Percentiles rank a stretch among this genome's conserved stretches.
Evolutionary conservation across 2,329 filamentous ascomycete genomes (phyloP).

Genomic region (Scedosporium aurantiacum): DNA sequence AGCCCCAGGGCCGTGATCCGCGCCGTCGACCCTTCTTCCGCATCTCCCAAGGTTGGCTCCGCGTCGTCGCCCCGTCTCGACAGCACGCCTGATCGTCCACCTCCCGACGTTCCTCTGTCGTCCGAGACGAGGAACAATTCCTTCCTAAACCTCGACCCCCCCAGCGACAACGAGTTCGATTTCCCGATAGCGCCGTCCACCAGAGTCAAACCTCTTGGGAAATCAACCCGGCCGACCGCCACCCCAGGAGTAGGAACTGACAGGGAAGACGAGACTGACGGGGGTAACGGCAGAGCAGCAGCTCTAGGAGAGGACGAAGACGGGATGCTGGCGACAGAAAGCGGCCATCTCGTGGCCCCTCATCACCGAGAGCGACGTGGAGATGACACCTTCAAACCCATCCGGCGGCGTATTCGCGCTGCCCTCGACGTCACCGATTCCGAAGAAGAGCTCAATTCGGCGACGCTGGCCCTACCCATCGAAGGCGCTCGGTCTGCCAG

Average conservation of each 20-base stretch:
- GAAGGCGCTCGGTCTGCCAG: conserved; percentile 26
- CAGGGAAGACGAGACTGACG: background rate
- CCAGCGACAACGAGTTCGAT: conserved; percentile 36
- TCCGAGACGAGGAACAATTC: conserved; percentile 30
- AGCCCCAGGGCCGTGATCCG: conserved; percentile 62
- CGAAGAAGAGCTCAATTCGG: conserved; percentile 22
- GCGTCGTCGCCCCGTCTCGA: conserved; percentile 14
- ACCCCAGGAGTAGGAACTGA: background rate
- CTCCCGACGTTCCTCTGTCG: conserved; percentile 19
- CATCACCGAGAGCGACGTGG: background rate
- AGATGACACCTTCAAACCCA: conserved; percentile 19
- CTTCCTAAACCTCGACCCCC: conserved; percentile 37
- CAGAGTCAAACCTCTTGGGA: background rate
- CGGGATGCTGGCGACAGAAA: background rate
- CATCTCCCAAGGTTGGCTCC: conserved; percentile 14
- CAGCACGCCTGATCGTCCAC: conserved; percentile 22
- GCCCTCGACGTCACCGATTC: conserved; percentile 18
- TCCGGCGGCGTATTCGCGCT: conserved; percentile 10
- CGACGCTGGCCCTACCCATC: conserved; percentile 31
- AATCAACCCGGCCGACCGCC: background rate
- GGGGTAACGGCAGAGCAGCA: background rate
- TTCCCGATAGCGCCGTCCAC: background rate
- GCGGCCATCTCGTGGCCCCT: background rate
- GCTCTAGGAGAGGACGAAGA: background rate
- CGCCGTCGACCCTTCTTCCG: conserved; percentile 40